phyloP scores from a whole-genome alignment of 2,329 filamentous ascomycete species.

The Epichloe aotearoae region DNA sequence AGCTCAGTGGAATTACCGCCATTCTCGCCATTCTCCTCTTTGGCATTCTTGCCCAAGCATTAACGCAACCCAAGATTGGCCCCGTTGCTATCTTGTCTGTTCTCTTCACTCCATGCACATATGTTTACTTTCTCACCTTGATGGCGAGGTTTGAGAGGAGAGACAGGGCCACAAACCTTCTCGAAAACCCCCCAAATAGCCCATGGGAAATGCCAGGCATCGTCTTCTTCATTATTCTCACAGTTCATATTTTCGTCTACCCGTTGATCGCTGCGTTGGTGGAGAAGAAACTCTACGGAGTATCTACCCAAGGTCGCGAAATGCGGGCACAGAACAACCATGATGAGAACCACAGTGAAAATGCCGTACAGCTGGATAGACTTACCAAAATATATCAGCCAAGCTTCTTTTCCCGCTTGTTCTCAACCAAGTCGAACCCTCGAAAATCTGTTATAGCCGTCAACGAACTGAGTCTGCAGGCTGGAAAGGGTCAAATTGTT shows the following conservation, averaged over 20 bases:
- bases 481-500: constrained; percentile 68
- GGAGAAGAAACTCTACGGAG: constrained; percentile 65
- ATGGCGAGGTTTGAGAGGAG: constrained; percentile 65
- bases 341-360: constrained; percentile 15
- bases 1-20: constrained; percentile 72
- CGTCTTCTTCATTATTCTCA: constrained; percentile 62
- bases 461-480: constrained; percentile 55
- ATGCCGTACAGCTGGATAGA: constrained; percentile 54
- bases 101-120: constrained; percentile 79
- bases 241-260: constrained; percentile 66
- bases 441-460: constrained; percentile 63
- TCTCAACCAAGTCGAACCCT: constrained; percentile 26
- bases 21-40: constrained; percentile 62
- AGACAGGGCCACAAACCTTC: constrained; percentile 45
- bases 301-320: constrained; percentile 48
- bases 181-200: constrained; percentile 46
- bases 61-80: constrained; percentile 47
- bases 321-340: constrained; percentile 26
- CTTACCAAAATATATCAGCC: constrained; percentile 73
- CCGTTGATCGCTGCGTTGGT: constrained; percentile 62
- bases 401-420: constrained; percentile 42
- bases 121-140: constrained; percentile 65
- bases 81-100: constrained; percentile 58
- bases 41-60: constrained; percentile 69
- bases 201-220: constrained; percentile 61